These are phyloP conservation scores for Clavispora phyllophila DNA, from an alignment of 805 yeast species.

Conservation along the genomic window DNA sequence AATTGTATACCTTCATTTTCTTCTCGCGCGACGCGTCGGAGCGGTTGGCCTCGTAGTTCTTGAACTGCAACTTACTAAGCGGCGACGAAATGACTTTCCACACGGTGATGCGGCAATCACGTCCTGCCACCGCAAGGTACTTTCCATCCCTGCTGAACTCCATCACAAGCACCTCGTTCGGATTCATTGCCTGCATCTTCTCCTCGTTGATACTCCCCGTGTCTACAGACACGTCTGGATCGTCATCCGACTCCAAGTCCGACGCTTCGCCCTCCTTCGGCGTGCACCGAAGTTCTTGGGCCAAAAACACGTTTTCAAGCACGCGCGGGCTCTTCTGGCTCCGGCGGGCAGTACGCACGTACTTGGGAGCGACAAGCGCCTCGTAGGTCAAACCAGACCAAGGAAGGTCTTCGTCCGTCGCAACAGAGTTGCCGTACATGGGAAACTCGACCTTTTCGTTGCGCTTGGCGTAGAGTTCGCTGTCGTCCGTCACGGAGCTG, in stretches of 20 bases:
- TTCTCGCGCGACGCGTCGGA: constrained; percentile 11
- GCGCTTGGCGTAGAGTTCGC: constrained; percentile 2
- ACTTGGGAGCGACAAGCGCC: constrained; percentile 49
- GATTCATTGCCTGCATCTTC: constrained; percentile 8
- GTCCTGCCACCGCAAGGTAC: constrained; percentile 79
- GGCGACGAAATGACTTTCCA: constrained; percentile 82
- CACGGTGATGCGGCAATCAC: constrained; percentile 59
- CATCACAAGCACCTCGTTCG: constrained; percentile 63
- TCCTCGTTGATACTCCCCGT: constrained; percentile 7
- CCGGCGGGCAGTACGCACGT: constrained; percentile 46
- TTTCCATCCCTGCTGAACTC: constrained; percentile 77
- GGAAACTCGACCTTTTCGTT: constrained; percentile 16
- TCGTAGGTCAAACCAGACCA: constrained; percentile 31
- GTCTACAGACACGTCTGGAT: constrained; percentile 3
- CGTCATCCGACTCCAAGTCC: constrained; percentile 22
- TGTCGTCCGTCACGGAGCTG: constrained; percentile 5
- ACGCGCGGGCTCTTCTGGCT: constrained; percentile 43
- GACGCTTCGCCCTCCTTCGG: constrained; percentile 1
- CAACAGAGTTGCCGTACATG: constrained; percentile 4
- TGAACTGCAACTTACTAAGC: constrained; percentile 53
- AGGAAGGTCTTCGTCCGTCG: constrained; percentile 10
- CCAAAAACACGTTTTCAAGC: constrained; percentile 52
- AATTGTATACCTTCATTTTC: constrained; percentile 23
- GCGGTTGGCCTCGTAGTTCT: constrained; percentile 16
- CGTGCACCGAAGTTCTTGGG: constrained; percentile 46